These are phyloP conservation scores for Dryadomyces quercus-mongolicae DNA, from an alignment of 2,329 filamentous ascomycete species.

Conservation along the genomic window DNA sequence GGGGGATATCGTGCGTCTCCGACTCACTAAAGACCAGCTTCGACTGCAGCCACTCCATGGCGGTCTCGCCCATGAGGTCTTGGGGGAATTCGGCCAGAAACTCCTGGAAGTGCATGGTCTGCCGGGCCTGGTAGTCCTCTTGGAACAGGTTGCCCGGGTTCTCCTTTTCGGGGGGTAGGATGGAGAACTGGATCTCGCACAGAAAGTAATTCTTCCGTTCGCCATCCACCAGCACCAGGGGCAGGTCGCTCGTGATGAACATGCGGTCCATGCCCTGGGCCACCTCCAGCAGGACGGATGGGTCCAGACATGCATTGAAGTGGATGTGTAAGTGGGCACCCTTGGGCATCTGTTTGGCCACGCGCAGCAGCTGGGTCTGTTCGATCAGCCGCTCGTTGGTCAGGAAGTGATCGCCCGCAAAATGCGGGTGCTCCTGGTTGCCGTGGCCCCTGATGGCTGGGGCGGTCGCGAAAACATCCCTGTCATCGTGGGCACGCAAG, in stretches of 20 bases:
- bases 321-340: constrained; percentile 64
- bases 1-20: constrained; percentile 41
- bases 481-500: constrained; percentile 24
- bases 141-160: constrained; percentile 34
- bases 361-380: constrained; percentile 41
- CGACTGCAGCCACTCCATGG: constrained; percentile 41
- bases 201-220: constrained; percentile 26
- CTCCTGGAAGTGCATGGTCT: constrained; percentile 28
- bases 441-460: constrained; percentile 22
- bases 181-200: constrained; percentile 52
- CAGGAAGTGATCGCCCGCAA: constrained; percentile 45
- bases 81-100: constrained; percentile 26
- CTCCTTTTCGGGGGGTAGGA: constrained; percentile 26
- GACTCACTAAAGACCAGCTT: constrained; percentile 52
- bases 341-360: constrained; percentile 53
- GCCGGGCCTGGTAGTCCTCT: constrained; percentile 27
- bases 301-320: constrained; percentile 62
- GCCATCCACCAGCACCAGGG: constrained; percentile 26
- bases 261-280: constrained; percentile 48
- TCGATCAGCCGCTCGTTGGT: constrained; percentile 41
- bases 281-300: constrained; percentile 43
- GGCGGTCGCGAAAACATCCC: constrained; percentile 23
- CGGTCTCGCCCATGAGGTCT: constrained; percentile 15
- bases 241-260: constrained; percentile 53
- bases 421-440: constrained; percentile 31